These are phyloP conservation scores for Ceratocystis lukuohia DNA, from an alignment of 2,329 filamentous ascomycete species.

Conservation along the genomic window DNA sequence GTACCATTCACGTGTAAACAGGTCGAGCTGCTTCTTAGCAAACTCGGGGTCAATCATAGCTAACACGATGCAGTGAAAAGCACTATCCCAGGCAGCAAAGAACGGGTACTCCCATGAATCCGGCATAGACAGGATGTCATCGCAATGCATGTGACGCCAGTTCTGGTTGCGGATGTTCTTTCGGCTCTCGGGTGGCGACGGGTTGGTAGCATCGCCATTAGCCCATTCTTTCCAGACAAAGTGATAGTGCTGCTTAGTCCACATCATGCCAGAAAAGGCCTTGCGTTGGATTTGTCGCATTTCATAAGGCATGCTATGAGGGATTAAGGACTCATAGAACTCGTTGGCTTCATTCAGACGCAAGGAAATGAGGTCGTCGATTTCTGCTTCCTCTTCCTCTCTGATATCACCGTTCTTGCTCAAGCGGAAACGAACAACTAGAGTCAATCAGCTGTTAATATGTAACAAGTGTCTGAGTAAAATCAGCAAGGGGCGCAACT, in stretches of 20 bases:
- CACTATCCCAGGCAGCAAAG: slow-evolving; percentile 93
- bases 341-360: slow-evolving; percentile 85
- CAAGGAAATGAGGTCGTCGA: slow-evolving; percentile 79
- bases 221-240: slow-evolving; percentile 98
- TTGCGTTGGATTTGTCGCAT: slow-evolving; percentile 90
- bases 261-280: slow-evolving; percentile 93
- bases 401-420: slow-evolving; percentile 47
- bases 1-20: slow-evolving; percentile 97
- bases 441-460: slow-evolving; percentile 2
- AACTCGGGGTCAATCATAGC: slow-evolving; percentile 98
- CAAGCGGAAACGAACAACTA: slow-evolving; percentile 80
- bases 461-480: no score
- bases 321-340: slow-evolving; percentile 88
- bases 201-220: slow-evolving; percentile 79
- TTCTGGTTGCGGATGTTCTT: slow-evolving; percentile 74
- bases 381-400: background rate
- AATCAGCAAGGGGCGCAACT: slow-evolving; percentile 32
- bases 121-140: slow-evolving; percentile 93
- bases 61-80: slow-evolving; percentile 89
- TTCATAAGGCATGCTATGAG: slow-evolving; percentile 84
- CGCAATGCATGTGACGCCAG: slow-evolving; percentile 91
- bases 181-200: slow-evolving; percentile 66
- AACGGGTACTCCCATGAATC: slow-evolving; percentile 99
- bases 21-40: slow-evolving; percentile 91
- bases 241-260: slow-evolving; percentile 94